These are phyloP conservation scores for Tetracladium setigerum DNA, from an alignment of 495 filamentous ascomycete genomes.

Conservation along the genomic window DNA sequence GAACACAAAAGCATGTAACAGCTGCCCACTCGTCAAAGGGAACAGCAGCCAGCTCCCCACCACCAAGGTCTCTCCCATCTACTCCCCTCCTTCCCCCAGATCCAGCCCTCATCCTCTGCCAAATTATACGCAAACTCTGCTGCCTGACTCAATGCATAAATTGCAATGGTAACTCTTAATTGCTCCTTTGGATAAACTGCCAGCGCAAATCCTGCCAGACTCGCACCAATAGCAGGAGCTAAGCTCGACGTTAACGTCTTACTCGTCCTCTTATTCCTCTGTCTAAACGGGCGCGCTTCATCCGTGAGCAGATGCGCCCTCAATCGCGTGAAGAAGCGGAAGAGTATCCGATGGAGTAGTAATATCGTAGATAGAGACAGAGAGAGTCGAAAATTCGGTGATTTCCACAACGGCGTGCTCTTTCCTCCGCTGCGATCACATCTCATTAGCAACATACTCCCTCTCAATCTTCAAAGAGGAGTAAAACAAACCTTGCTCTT, in stretches of 20 bases:
- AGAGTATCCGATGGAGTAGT: slow-evolving; percentile 79
- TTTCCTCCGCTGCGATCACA: slow-evolving; percentile 17
- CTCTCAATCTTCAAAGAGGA: neutral
- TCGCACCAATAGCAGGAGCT: slow-evolving; percentile 82
- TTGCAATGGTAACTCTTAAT: slow-evolving; percentile 68
- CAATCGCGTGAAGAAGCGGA: slow-evolving; percentile 80
- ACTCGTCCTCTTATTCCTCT: slow-evolving; percentile 71
- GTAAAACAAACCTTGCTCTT: slow-evolving; percentile 34
- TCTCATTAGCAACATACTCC: neutral
- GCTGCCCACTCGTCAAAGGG: slow-evolving; percentile 83
- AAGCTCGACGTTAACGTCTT: slow-evolving; percentile 68
- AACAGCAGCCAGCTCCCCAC: slow-evolving; percentile 96
- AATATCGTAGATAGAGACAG: slow-evolving; percentile 76
- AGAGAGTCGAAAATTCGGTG: slow-evolving; percentile 67
- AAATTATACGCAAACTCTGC: slow-evolving; percentile 84
- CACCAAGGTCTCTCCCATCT: slow-evolving; percentile 58
- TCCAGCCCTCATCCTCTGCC: slow-evolving; percentile 70
- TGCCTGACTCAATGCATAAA: slow-evolving; percentile 70
- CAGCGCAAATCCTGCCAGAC: slow-evolving; percentile 73
- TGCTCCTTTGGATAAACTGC: slow-evolving; percentile 72
- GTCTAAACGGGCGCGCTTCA: slow-evolving; percentile 66
- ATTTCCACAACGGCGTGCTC: slow-evolving; percentile 53
- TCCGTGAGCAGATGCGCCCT: slow-evolving; percentile 69
- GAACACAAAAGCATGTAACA: slow-evolving; percentile 88
- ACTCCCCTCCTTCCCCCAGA: slow-evolving; percentile 43